Percentiles rank a stretch among this genome's conserved stretches.
These are phyloP conservation scores for cucumber (Cucumis sativus) DNA, from an alignment of 306 rosid genomes.

Conservation along the genomic window Cucumber_9930_V3 NC_026659.2:24239001-24239500, in stretches of 20 bases:
- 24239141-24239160: no score
- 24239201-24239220: neutral
- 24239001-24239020: neutral
- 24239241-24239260: slow-evolving; percentile 7
- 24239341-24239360: slow-evolving; percentile 8
- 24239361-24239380: neutral
- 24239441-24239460: neutral
- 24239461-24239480: neutral
- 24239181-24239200: neutral
- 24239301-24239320: slow-evolving; percentile 76
- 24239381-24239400: neutral
- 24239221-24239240: neutral
- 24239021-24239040: no score
- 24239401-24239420: neutral
- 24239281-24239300: slow-evolving; percentile 74
- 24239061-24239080: neutral
- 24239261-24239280: slow-evolving; percentile 71
- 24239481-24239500: neutral
- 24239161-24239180: no score
- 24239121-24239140: no score
- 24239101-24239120: no score
- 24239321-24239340: slow-evolving; percentile 86
- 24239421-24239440: neutral
- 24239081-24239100: neutral
- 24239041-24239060: neutral